Evolutionary conservation across 176 grass and related monocot genomes (phyloP).

Genomic region (Phragmites australis): DNA sequence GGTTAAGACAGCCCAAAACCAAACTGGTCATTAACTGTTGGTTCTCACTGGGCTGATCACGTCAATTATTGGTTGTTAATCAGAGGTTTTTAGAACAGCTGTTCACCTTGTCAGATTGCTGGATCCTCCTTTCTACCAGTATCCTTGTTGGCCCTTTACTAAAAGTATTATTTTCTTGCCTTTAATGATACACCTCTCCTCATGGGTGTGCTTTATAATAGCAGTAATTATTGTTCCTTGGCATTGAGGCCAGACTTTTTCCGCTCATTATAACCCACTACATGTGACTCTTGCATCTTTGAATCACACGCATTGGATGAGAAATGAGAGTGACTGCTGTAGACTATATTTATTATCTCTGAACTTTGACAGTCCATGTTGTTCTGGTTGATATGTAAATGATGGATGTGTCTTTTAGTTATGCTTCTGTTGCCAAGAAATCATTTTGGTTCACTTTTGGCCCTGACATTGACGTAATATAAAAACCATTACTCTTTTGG

Average conservation of each 20-base stretch:
- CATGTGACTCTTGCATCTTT: not conserved
- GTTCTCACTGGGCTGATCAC: not conserved
- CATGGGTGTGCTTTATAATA: not conserved
- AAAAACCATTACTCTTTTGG: not conserved
- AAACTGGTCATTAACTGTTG: not conserved
- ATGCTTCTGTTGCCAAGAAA: constrained; percentile 1
- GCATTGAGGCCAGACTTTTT: not conserved
- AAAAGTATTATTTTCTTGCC: constrained; percentile 11
- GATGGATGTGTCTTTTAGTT: not conserved
- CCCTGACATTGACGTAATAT: not conserved
- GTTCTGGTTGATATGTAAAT: constrained; percentile 1
- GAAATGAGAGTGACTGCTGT: not conserved
- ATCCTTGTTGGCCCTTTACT: constrained; percentile 2
- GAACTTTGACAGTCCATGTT: not conserved
- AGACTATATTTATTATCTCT: too few relatives aligned
- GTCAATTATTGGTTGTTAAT: not conserved
- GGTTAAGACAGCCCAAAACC: not conserved
- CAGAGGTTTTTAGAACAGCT: not conserved
- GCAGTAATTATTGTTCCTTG: not conserved
- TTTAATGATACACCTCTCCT: not conserved
- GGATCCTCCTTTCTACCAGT: not conserved
- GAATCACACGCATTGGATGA: not conserved
- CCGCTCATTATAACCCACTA: not conserved
- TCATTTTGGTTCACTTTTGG: constrained; percentile 7
- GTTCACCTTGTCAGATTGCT: not conserved